These are phyloP conservation scores for Rhizopus sp. DNA, from an alignment of 371 early-diverging fungal species.

Conservation along the genomic window DNA sequence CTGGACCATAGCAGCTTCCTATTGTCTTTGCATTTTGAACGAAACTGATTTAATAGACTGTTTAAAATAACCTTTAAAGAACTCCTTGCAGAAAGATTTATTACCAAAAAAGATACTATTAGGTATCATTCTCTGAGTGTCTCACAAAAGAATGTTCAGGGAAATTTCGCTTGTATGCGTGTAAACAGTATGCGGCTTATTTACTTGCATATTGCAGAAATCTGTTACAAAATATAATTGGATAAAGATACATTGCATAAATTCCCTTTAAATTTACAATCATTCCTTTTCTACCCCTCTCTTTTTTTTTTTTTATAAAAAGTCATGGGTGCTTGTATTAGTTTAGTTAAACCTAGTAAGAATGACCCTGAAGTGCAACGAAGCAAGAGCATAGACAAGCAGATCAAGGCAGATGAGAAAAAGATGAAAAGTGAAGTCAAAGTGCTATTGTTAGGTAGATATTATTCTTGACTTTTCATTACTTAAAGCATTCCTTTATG, in stretches of 20 bases:
- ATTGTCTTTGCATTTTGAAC: too few species aligned
- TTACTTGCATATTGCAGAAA: too few species aligned
- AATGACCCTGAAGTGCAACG: slow-evolving; percentile 16
- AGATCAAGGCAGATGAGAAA: slow-evolving; percentile 75
- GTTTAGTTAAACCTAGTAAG: slow-evolving; percentile 2
- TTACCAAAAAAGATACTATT: too few species aligned
- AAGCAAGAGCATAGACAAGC: slow-evolving; percentile 79
- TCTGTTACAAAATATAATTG: neutral
- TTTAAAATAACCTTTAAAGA: too few species aligned
- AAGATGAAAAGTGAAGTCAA: slow-evolving; percentile 80
- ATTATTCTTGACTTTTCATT: neutral
- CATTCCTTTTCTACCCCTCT: neutral
- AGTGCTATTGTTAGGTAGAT: slow-evolving; percentile 77
- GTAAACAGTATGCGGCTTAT: too few species aligned
- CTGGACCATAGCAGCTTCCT: too few species aligned
- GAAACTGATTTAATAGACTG: too few species aligned
- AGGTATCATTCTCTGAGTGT: too few species aligned
- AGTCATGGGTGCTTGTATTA: slow-evolving; percentile 29
- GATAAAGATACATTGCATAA: neutral
- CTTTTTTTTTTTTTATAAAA: neutral
- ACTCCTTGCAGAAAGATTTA: too few species aligned
- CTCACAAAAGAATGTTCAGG: too few species aligned
- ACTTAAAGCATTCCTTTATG: neutral
- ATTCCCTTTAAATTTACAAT: neutral
- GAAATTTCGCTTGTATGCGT: too few species aligned